These are phyloP conservation scores for Catharanthus roseus DNA, from an alignment of 257 asterid species.

Conservation along the genomic window DNA sequence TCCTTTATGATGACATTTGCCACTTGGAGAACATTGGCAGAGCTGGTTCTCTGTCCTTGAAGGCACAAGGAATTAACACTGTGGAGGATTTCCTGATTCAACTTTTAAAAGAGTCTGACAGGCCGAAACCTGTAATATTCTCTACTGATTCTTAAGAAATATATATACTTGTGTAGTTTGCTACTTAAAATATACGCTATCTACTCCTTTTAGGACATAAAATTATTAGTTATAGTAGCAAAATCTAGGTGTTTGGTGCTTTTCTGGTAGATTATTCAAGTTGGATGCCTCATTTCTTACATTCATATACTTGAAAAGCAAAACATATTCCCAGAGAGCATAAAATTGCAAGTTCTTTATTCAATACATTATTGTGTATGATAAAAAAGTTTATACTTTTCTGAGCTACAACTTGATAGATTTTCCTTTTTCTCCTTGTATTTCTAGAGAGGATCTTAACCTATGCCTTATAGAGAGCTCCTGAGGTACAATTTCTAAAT, in stretches of 20 bases:
- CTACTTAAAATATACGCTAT: not conserved
- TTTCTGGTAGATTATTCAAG: too few relatives aligned
- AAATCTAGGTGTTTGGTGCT: too few relatives aligned
- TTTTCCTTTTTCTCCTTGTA: not conserved
- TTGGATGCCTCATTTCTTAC: not conserved
- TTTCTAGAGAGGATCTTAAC: too few relatives aligned
- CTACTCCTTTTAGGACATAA: not conserved
- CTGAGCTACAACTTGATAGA: too few relatives aligned
- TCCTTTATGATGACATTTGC: constrained; percentile 24
- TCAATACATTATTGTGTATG: not conserved
- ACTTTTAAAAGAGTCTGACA: constrained; percentile 1
- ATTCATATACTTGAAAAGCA: not conserved
- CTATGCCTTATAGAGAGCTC: too few relatives aligned
- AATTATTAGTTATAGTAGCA: not conserved
- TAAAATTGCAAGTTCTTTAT: not conserved
- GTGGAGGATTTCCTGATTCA: constrained; percentile 23
- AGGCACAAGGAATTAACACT: not conserved
- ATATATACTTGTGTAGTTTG: not conserved
- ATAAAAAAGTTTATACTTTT: too few relatives aligned
- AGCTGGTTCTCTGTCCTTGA: constrained; percentile 8
- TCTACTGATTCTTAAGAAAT: not conserved
- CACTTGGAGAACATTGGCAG: constrained; percentile 13
- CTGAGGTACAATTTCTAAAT: too few relatives aligned
- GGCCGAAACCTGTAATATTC: not conserved
- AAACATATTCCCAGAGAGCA: not conserved